These are phyloP conservation scores for Bertia moriformis DNA, from an alignment of 2,329 filamentous ascomycete species.

Conservation along the genomic window DNA sequence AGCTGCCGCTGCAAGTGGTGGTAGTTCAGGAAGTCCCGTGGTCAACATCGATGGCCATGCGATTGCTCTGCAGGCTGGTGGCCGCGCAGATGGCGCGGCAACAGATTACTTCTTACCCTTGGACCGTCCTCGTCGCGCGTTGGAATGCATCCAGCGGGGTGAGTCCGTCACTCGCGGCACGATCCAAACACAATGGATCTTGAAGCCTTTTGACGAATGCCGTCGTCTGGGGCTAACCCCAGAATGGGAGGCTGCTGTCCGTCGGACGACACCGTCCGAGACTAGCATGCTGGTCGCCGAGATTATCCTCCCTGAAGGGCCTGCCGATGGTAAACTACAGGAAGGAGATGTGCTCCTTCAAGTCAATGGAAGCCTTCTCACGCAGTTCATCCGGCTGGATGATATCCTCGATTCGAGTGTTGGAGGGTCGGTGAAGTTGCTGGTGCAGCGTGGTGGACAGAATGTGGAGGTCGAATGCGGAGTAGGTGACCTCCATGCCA, in stretches of 20 bases:
- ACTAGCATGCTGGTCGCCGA: conserved; percentile 96
- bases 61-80: conserved; percentile 84
- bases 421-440: conserved; percentile 59
- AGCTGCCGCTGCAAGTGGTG: conserved; percentile 87
- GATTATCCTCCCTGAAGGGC: conserved; percentile 81
- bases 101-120: conserved; percentile 96
- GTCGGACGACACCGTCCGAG: conserved; percentile 74
- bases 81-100: conserved; percentile 82
- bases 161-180: conserved; percentile 73
- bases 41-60: conserved; percentile 89
- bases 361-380: conserved; percentile 84
- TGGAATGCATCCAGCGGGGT: conserved; percentile 69
- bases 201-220: conserved; percentile 97
- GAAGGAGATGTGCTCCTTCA: conserved; percentile 90
- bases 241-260: conserved; percentile 73
- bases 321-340: conserved; percentile 72
- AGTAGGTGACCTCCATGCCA: conserved; percentile 81
- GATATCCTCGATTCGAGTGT: conserved; percentile 84
- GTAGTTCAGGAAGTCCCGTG: conserved; percentile 94
- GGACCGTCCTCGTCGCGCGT: conserved; percentile 73
- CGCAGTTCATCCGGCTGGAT: conserved; percentile 82
- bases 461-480: conserved; percentile 72
- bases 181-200: conserved; percentile 93
- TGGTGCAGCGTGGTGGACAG: conserved; percentile 77
- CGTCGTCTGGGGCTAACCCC: conserved; percentile 71